A percentile compares a stretch with the other conserved stretches of the same genome.
phyloP scores from a whole-genome alignment of 192 early-diverging fungal genomes.

The Phycomyces nitens region DNA sequence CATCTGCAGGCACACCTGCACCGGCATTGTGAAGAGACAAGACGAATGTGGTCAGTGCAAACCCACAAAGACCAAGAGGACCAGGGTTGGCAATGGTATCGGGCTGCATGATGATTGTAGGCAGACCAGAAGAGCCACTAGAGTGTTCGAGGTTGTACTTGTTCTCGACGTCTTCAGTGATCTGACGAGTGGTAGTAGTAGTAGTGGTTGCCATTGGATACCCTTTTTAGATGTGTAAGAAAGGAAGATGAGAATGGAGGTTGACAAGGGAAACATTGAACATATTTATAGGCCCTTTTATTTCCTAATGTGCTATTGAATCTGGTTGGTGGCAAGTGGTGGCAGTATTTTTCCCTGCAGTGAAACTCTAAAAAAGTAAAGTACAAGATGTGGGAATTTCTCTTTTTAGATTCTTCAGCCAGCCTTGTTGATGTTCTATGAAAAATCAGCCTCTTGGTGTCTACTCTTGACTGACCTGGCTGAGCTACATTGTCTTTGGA shows the following conservation, averaged over 20 bases:
- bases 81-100: slow-evolving; percentile 54
- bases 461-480: too few species aligned
- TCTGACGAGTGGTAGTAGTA: background rate
- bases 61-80: slow-evolving; percentile 58
- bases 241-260: background rate
- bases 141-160: slow-evolving; percentile 13
- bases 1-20: slow-evolving; percentile 52
- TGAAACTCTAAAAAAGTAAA: too few species aligned
- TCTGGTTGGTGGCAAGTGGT: too few species aligned
- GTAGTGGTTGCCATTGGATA: slow-evolving; percentile 3
- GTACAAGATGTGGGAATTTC: too few species aligned
- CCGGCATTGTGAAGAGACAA: slow-evolving; percentile 70
- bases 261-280: background rate
- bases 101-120: slow-evolving; percentile 29
- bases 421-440: too few species aligned
- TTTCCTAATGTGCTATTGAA: background rate
- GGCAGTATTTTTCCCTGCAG: too few species aligned
- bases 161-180: slow-evolving; percentile 20
- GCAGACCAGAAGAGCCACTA: background rate
- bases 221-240: too few species aligned
- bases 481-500: too few species aligned
- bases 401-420: too few species aligned
- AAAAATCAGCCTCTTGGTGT: too few species aligned
- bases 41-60: slow-evolving; percentile 70
- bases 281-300: background rate